Conservation (phyloP, 495 filamentous ascomycete species). For the Penicillium pulvis region DNA sequence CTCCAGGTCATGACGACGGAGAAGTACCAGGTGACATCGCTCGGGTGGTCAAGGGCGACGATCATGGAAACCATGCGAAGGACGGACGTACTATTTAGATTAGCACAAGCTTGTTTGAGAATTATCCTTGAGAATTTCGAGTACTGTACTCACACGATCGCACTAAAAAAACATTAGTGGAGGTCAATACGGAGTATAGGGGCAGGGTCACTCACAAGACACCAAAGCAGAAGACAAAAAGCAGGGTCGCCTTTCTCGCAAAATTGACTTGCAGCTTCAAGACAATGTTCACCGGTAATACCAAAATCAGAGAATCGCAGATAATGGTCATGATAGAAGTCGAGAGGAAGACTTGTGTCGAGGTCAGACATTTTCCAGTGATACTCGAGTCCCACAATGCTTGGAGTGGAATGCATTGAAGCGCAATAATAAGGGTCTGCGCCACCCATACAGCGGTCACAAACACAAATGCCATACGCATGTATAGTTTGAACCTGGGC, state of each 20-base stretch:
- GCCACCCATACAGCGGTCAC: conserved; percentile 18
- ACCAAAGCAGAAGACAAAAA: conserved; percentile 18
- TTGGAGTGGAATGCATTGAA: conserved; percentile 23
- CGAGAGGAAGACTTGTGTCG: conserved; percentile 15
- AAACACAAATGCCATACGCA: conserved; percentile 14
- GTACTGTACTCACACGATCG: conserved; percentile 1
- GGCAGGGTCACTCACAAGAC: conserved; percentile 15
- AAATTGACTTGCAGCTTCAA: conserved; percentile 15
- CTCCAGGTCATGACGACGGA: conserved; percentile 25
- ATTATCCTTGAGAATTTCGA: not conserved
- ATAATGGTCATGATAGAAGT: conserved; percentile 18
- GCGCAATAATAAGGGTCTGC: conserved; percentile 22
- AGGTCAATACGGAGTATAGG: not conserved
- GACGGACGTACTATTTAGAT: conserved; percentile 16
- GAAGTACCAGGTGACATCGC: conserved; percentile 27
- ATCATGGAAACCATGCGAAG: conserved; percentile 25
- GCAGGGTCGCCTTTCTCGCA: conserved; percentile 11
- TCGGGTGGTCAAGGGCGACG: conserved; percentile 11
- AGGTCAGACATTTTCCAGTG: conserved; percentile 18
- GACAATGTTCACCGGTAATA: conserved; percentile 20
- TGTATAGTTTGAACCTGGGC: conserved; percentile 20
- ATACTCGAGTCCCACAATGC: conserved; percentile 14
- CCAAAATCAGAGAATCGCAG: conserved; percentile 20
- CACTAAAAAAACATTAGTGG: not conserved
- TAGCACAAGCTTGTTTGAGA: not conserved